Conservation (phyloP, 2,329 filamentous ascomycete species). For the Harringtonia aguacate region DNA sequence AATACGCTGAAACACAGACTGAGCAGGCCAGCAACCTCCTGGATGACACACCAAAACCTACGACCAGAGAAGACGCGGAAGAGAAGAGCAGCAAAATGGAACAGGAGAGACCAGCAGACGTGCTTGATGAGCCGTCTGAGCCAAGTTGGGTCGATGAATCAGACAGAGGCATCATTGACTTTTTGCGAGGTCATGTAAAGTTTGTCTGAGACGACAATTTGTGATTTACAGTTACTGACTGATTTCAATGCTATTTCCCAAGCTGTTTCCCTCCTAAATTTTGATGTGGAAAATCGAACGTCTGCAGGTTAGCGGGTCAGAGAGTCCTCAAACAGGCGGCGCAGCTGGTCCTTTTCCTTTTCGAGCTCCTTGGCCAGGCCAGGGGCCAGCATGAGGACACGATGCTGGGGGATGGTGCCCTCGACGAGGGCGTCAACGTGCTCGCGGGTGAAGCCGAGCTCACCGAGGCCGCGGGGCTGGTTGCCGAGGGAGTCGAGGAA, state of each 20-base stretch:
- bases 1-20: too few species aligned
- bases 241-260: too few species aligned
- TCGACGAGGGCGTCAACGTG: conserved; percentile 81
- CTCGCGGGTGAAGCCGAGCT: conserved; percentile 64
- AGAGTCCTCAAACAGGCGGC: conserved; percentile 54
- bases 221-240: too few species aligned
- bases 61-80: not conserved
- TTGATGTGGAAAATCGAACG: too few species aligned
- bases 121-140: conserved; percentile 4
- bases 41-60: too few species aligned
- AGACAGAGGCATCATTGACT: conserved; percentile 16
- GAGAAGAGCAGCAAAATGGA: too few species aligned
- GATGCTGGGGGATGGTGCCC: conserved; percentile 83
- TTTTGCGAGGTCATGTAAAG: conserved; percentile 15
- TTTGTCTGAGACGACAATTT: conserved; percentile 9
- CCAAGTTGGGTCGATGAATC: conserved; percentile 15
- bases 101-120: not conserved
- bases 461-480: conserved; percentile 78
- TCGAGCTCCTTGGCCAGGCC: conserved; percentile 61
- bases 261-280: too few species aligned
- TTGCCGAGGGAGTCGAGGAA: conserved; percentile 81
- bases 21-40: too few species aligned
- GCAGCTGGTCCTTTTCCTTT: conserved; percentile 61
- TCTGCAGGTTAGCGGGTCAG: conserved; percentile 23
- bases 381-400: conserved; percentile 87